Conservation (phyloP, 164 flowering plant genomes). For the Protea cynaroides region DNA sequence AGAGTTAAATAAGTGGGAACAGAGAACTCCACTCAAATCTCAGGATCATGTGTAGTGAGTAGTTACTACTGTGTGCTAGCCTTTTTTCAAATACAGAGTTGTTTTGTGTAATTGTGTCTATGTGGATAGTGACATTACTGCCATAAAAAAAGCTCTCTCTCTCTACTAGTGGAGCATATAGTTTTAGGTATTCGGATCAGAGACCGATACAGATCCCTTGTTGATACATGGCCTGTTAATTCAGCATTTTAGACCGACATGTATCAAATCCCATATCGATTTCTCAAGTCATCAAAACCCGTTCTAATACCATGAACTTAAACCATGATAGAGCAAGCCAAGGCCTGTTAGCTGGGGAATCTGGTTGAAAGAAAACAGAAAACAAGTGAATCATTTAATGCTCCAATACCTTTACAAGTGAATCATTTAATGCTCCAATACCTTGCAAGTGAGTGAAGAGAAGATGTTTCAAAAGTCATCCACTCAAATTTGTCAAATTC, state of each 20-base stretch:
- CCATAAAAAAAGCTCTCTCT: background rate
- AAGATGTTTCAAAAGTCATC: background rate
- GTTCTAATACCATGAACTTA: no score
- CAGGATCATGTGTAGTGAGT: constrained; percentile 5
- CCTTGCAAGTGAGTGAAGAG: background rate
- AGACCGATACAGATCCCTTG: no score
- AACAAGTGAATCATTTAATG: constrained; percentile 1
- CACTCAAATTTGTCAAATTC: background rate
- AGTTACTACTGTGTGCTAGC: no score
- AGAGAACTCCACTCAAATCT: constrained; percentile 22
- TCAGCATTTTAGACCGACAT: no score
- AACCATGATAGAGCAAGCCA: no score
- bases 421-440: background rate
- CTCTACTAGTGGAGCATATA: background rate
- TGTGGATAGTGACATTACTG: background rate
- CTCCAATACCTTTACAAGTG: background rate
- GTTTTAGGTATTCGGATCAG: no score
- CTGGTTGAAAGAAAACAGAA: background rate
- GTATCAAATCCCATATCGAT: no score
- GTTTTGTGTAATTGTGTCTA: background rate
- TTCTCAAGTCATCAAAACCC: no score
- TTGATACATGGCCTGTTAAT: no score
- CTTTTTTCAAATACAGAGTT: no score
- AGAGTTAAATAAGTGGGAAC: constrained; percentile 24
- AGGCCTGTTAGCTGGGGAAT: background rate